Conservation (phyloP, 768 basidiomycete species). For the Tubosaeta brunneosetosa region DNA sequence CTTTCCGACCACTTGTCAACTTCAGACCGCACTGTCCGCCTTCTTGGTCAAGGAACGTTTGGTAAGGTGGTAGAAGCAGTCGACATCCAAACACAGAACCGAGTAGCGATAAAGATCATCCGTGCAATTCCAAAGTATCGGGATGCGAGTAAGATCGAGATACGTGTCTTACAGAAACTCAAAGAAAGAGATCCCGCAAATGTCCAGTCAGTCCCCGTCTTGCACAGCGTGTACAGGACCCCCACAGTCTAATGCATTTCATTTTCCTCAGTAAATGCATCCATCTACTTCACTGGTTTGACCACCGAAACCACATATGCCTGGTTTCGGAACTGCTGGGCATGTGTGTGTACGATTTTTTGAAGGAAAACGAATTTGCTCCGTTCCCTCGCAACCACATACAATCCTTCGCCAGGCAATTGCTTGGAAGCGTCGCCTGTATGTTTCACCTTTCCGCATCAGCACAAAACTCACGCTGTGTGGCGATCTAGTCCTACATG, state of each 20-base stretch:
- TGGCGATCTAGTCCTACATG: slow-evolving; percentile 70
- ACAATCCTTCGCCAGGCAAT: slow-evolving; percentile 88
- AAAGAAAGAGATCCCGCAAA: slow-evolving; percentile 86
- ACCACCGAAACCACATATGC: slow-evolving; percentile 96
- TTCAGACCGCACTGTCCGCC: slow-evolving; percentile 83
- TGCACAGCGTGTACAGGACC: slow-evolving; percentile 11
- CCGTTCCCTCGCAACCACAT: slow-evolving; percentile 97
- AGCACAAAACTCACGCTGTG: background rate
- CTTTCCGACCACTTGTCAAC: slow-evolving; percentile 14
- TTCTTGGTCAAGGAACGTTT: slow-evolving; percentile 96
- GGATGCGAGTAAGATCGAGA: slow-evolving; percentile 97
- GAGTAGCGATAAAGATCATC: slow-evolving; percentile 98
- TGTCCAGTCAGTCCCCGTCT: slow-evolving; percentile 60
- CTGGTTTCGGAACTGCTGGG: slow-evolving; percentile 93
- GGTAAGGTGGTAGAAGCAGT: slow-evolving; percentile 96
- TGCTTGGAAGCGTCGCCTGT: slow-evolving; percentile 94
- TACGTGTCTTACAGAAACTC: slow-evolving; percentile 88
- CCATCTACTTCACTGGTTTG: slow-evolving; percentile 90
- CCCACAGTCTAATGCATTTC: slow-evolving; percentile 12
- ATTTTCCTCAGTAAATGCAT: slow-evolving; percentile 81
- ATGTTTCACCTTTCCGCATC: slow-evolving; percentile 33
- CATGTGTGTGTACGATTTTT: slow-evolving; percentile 97
- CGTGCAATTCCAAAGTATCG: slow-evolving; percentile 98
- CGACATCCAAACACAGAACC: slow-evolving; percentile 66
- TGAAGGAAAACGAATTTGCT: slow-evolving; percentile 96